Base-by-base conservation (phyloP, 441 rosid species). In the Mallotus repandus region DNA sequence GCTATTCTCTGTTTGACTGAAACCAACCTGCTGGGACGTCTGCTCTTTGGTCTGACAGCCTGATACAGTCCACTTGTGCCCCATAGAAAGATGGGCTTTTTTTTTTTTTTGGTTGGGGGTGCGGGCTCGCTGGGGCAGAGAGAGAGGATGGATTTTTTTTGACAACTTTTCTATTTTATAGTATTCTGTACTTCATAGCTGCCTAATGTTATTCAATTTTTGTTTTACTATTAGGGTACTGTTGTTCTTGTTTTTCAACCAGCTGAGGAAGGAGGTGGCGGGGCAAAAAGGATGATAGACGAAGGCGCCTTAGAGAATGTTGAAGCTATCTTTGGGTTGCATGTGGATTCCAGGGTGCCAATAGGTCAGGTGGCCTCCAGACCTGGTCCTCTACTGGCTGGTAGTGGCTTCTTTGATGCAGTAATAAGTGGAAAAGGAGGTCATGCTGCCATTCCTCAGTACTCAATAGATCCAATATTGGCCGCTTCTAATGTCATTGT, bases 231-330 rank as follows among this genome's bases (percentile, higher is more conserved):
- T 71, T 74, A 95, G 99, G 99, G 99, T 50, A 95, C 98, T 9
- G 95, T 92, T 68, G 81, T 89, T 77, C 89, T 95, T 9, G 81
- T 95, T 66, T 95, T 92, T 78, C 99, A 95, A 85, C 99, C 98
- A 46, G 99, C 99, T 6, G 99, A 95, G 84, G 99, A 95, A 93
- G 96, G 96, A 69, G 95, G 96, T 68, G 97, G 97, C 63, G 99
- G 99, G 48, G 99, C 97, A 16, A 79, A 84, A 70, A 82, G 79
- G 62, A 81, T 95, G 67, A 80, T 89, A 3, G 92, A 88, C 7
- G 84, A 72, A 9, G 97, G 98, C 52, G 87, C 79, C 29, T 76
- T 95, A 59, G 85, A 95, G 77, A 85, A 89, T 71, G 93, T 92
- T 35, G 78, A 81, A 16, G 99, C 97, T 46, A 95, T 95, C 63